These are phyloP conservation scores for sweet orange (Citrus sinensis) DNA, from an alignment of 345 rosid genomes.

Conservation along the genomic window DVS_A1.0 CM039162.1:307001-307500, in stretches of 20 bases:
- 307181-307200: slow-evolving; percentile 43
- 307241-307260: slow-evolving; percentile 98
- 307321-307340: slow-evolving; percentile 69
- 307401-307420: slow-evolving; percentile 74
- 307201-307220: slow-evolving; percentile 69
- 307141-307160: slow-evolving; percentile 51
- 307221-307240: slow-evolving; percentile 92
- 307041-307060: slow-evolving; percentile 87
- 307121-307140: slow-evolving; percentile 58
- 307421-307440: slow-evolving; percentile 91
- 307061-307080: slow-evolving; percentile 52
- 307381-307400: slow-evolving; percentile 85
- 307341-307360: slow-evolving; percentile 94
- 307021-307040: slow-evolving; percentile 99
- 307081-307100: slow-evolving; percentile 57
- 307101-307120: slow-evolving; percentile 65
- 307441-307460: slow-evolving; percentile 65
- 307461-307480: slow-evolving; percentile 51
- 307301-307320: slow-evolving; percentile 74
- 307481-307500: slow-evolving; percentile 66
- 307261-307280: slow-evolving; percentile 68
- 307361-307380: slow-evolving; percentile 77
- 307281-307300: slow-evolving; percentile 62
- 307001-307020: slow-evolving; percentile 99
- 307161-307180: slow-evolving; percentile 67